These are phyloP conservation scores for Metschnikowia aberdeeniae DNA, from an alignment of 805 yeast species.

Conservation along the genomic window DNA sequence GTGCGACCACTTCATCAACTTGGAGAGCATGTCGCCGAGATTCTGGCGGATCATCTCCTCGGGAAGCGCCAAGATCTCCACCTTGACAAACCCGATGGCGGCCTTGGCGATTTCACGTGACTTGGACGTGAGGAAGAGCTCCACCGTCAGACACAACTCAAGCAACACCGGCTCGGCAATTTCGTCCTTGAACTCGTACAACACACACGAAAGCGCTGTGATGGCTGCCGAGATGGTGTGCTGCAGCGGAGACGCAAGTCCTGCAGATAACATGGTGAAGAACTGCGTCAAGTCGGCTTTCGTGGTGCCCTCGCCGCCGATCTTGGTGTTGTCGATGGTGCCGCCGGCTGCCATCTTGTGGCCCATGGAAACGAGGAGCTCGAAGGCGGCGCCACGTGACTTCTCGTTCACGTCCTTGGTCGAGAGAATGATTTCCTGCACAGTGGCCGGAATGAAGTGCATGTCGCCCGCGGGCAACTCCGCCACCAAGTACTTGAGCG, in stretches of 20 bases:
- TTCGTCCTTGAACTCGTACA: constrained; percentile 76
- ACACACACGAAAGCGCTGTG: constrained; percentile 80
- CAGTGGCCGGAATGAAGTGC: constrained; percentile 72
- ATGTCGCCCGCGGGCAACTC: constrained; percentile 61
- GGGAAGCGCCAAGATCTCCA: constrained; percentile 78
- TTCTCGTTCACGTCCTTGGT: constrained; percentile 93
- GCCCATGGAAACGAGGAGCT: constrained; percentile 76
- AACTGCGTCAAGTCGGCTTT: constrained; percentile 73
- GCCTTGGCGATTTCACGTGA: constrained; percentile 92
- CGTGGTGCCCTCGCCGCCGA: constrained; percentile 58
- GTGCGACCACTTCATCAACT: constrained; percentile 87
- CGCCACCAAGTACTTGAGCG: constrained; percentile 58
- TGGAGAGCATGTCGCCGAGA: constrained; percentile 60
- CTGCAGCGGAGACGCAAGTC: constrained; percentile 88
- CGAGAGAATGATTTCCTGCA: constrained; percentile 84
- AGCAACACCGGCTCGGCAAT: constrained; percentile 56
- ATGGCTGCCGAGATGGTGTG: constrained; percentile 95
- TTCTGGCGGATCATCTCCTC: constrained; percentile 67
- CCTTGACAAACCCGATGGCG: constrained; percentile 91
- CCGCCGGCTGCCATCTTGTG: constrained; percentile 70
- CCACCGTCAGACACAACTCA: constrained; percentile 83
- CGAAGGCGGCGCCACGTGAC: constrained; percentile 77
- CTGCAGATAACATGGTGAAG: constrained; percentile 93
- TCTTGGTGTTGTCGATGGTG: constrained; percentile 55
- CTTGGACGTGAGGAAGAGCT: constrained; percentile 83